Conservation (phyloP, 2,329 filamentous ascomycete genomes). For the Fusarium sp. region DNA sequence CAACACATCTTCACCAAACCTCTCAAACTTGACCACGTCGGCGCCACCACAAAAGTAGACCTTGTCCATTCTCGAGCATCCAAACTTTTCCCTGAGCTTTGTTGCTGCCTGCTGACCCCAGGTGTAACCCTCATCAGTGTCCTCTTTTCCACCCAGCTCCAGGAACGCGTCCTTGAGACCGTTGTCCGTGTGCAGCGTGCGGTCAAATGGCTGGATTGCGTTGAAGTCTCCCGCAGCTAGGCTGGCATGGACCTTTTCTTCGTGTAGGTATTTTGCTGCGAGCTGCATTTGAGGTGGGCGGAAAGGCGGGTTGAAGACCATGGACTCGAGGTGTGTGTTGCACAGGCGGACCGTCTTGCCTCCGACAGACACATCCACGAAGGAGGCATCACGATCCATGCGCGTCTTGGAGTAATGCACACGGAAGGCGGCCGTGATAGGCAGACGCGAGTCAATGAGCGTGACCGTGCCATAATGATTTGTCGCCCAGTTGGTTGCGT, state of each 20-base stretch:
- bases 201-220: conserved; percentile 67
- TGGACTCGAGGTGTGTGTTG: conserved; percentile 69
- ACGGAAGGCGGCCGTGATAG: conserved; percentile 60
- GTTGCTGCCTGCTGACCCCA: conserved; percentile 67
- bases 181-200: conserved; percentile 59
- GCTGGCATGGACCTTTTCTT: conserved; percentile 51
- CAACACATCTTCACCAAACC: conserved; percentile 59
- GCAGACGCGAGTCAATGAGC: conserved; percentile 61
- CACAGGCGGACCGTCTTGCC: conserved; percentile 59
- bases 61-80: conserved; percentile 66
- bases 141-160: conserved; percentile 61
- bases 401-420: conserved; percentile 61
- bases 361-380: conserved; percentile 58
- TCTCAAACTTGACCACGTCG: conserved; percentile 51
- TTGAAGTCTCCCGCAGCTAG: conserved; percentile 68
- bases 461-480: conserved; percentile 64
- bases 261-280: conserved; percentile 57
- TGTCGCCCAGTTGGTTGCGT: conserved; percentile 56
- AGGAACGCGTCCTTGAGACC: conserved; percentile 65
- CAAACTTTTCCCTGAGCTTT: conserved; percentile 56
- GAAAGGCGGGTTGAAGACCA: conserved; percentile 60
- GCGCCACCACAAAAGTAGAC: conserved; percentile 58
- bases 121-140: conserved; percentile 64
- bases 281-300: conserved; percentile 61
- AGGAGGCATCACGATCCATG: conserved; percentile 66